Evolutionary conservation across 1,284 basidiomycete species (phyloP).

Genomic region (Kwoniella shivajii): DNA sequence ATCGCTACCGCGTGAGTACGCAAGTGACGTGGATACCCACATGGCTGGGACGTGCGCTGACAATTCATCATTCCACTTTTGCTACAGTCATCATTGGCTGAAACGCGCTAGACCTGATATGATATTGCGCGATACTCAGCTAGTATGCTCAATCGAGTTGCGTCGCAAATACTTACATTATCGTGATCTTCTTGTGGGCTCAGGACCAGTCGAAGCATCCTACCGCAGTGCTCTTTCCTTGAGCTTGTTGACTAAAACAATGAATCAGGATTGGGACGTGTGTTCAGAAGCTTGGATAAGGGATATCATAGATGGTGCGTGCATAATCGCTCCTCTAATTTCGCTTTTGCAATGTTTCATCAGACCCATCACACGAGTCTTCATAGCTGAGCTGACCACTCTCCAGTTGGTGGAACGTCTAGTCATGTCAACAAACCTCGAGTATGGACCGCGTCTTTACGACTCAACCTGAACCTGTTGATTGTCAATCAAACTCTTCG

Average conservation of each 20-base stretch:
- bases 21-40: too few relatives aligned
- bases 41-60: too few relatives aligned
- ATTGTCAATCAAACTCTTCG: constrained; percentile 43
- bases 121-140: constrained; percentile 31
- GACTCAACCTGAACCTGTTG: constrained; percentile 41
- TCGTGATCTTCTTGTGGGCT: constrained; percentile 30
- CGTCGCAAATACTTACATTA: constrained; percentile 40
- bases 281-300: constrained; percentile 39
- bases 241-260: constrained; percentile 35
- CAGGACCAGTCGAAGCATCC: constrained; percentile 15
- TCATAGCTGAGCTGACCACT: not conserved
- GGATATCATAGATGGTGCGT: constrained; percentile 40
- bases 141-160: constrained; percentile 38
- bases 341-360: too few relatives aligned
- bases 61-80: not conserved
- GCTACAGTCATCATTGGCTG: constrained; percentile 26
- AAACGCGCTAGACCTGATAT: constrained; percentile 30
- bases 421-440: constrained; percentile 37
- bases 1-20: constrained; percentile 29
- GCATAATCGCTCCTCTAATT: too few relatives aligned
- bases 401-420: constrained; percentile 28
- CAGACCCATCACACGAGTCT: too few relatives aligned
- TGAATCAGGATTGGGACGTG: constrained; percentile 41
- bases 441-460: constrained; percentile 36
- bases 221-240: constrained; percentile 32